Conservation (phyloP, 306 rosid genomes). For the Phaseolus lunatus region DNA sequence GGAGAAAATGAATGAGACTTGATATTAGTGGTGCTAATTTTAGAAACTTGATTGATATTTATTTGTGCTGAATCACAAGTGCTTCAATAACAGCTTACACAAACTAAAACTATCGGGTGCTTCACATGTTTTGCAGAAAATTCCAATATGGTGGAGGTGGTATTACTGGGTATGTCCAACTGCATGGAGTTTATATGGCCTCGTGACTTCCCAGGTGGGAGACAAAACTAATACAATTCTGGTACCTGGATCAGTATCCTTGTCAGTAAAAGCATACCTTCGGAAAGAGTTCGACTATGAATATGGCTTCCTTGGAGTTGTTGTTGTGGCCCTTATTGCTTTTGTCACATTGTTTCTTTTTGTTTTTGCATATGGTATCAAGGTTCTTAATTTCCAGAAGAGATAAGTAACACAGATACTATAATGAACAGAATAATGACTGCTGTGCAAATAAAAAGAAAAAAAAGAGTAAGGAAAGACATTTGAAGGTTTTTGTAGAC, state of each 20-base stretch:
- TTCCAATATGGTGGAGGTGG: constrained; percentile 78
- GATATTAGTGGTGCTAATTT: not conserved
- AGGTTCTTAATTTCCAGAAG: constrained; percentile 60
- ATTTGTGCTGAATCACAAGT: not conserved
- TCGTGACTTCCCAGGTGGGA: constrained; percentile 66
- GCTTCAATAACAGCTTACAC: not conserved
- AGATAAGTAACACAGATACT: constrained; percentile 37
- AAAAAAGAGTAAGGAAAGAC: not conserved
- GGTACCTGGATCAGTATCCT: constrained; percentile 47
- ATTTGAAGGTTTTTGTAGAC: not conserved
- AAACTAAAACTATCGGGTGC: constrained; percentile 10
- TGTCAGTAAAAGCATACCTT: constrained; percentile 52
- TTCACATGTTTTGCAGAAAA: constrained; percentile 52
- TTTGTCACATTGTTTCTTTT: constrained; percentile 50
- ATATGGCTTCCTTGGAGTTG: constrained; percentile 59
- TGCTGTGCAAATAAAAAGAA: not conserved
- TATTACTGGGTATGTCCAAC: constrained; percentile 63
- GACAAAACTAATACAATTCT: constrained; percentile 42
- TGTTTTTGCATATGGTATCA: constrained; percentile 63
- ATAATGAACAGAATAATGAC: constrained; percentile 23
- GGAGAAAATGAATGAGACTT: too few species aligned
- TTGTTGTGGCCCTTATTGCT: constrained; percentile 56
- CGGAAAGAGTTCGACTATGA: constrained; percentile 48
- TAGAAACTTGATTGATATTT: not conserved
- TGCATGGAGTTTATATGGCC: constrained; percentile 65